These are phyloP conservation scores for Suillus cothurnatus DNA, from an alignment of 768 basidiomycete genomes.

Conservation along the genomic window DNA sequence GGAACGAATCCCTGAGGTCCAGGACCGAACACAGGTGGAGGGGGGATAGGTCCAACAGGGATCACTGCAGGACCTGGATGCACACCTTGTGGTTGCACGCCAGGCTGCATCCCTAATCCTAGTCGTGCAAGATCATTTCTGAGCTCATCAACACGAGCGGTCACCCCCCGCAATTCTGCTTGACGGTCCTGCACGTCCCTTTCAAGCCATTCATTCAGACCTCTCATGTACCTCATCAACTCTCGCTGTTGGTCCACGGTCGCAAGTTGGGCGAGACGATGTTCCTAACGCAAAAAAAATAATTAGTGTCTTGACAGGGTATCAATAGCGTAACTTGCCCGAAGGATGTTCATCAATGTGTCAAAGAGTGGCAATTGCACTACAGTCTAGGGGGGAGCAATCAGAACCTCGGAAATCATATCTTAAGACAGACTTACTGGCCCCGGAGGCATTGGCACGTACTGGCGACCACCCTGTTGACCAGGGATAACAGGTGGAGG, in stretches of 20 bases:
- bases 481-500: slow-evolving; percentile 30
- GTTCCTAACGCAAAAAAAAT: slow-evolving; percentile 53
- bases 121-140: slow-evolving; percentile 47
- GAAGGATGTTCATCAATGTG: slow-evolving; percentile 66
- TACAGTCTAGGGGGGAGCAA: slow-evolving; percentile 45
- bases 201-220: slow-evolving; percentile 77
- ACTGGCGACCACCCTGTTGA: slow-evolving; percentile 29
- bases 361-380: slow-evolving; percentile 70
- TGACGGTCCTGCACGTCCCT: slow-evolving; percentile 81
- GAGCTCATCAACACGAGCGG: slow-evolving; percentile 58
- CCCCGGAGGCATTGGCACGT: slow-evolving; percentile 50
- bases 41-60: slow-evolving; percentile 16
- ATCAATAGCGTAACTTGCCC: slow-evolving; percentile 43
- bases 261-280: slow-evolving; percentile 70
- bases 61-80: slow-evolving; percentile 11
- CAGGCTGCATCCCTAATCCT: slow-evolving; percentile 40
- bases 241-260: slow-evolving; percentile 80
- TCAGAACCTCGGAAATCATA: slow-evolving; percentile 6
- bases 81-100: background rate
- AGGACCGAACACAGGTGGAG: slow-evolving; percentile 18
- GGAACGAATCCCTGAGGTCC: slow-evolving; percentile 30
- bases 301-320: slow-evolving; percentile 5
- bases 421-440: slow-evolving; percentile 46
- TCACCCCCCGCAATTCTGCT: slow-evolving; percentile 66
- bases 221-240: slow-evolving; percentile 77